Percentiles rank a stretch among this genome's conserved stretches.
phyloP scores from a whole-genome alignment of 73 alveolate genomes.

The Paramecium pentaurelia region DNA sequence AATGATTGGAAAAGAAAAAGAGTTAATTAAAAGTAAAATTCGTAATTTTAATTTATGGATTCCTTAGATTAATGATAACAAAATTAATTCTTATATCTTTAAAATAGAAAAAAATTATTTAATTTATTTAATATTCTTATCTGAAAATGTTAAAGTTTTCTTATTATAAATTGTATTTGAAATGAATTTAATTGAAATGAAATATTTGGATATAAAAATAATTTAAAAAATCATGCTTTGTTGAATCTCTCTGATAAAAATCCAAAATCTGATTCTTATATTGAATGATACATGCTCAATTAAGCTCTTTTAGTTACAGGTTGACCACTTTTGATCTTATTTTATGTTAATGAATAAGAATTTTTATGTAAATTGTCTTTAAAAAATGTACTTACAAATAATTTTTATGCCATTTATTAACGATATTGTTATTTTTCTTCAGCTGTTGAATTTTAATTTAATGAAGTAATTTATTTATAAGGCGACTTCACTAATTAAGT shows the following conservation, averaged over 20 bases:
- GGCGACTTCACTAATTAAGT: neutral
- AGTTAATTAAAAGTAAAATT: neutral
- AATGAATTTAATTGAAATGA: neutral
- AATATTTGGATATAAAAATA: neutral
- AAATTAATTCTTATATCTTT: neutral
- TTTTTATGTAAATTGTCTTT: neutral
- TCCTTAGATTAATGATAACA: neutral
- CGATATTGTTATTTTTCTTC: neutral
- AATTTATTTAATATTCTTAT: neutral
- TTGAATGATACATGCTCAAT: neutral
- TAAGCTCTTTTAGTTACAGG: neutral
- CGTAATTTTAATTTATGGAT: neutral
- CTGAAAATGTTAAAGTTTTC: neutral
- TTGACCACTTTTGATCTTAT: neutral
- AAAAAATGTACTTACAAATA: neutral
- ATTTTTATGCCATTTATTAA: neutral
- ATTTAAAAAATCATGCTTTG: neutral
- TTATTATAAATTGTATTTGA: too few relatives aligned
- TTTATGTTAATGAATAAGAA: neutral
- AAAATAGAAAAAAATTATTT: neutral
- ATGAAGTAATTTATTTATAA: neutral
- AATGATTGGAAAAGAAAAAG: constrained; percentile 26
- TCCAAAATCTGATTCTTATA: neutral
- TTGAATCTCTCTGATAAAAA: neutral
- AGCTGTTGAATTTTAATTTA: neutral